Conservation (phyloP, 306 rosid species). For the Hippophae tibetana region DNA sequence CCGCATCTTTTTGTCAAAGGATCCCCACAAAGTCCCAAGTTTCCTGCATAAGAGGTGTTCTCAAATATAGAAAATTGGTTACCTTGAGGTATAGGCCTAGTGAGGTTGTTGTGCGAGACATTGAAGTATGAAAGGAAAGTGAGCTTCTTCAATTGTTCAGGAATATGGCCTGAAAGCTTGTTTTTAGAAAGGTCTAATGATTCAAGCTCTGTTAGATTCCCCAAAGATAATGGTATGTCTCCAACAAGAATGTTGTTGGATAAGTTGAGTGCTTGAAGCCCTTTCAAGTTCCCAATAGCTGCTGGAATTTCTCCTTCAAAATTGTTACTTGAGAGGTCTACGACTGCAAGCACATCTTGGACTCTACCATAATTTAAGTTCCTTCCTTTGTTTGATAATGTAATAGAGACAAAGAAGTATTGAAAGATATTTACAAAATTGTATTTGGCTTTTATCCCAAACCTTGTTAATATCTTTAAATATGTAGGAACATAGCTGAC, state of each 20-base stretch:
- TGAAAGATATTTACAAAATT: too few species aligned
- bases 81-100: background rate
- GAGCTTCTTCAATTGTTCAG: background rate
- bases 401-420: background rate
- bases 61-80: background rate
- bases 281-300: background rate
- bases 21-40: background rate
- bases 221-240: background rate
- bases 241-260: background rate
- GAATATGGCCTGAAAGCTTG: background rate
- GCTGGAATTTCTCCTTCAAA: background rate
- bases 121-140: constrained; percentile 1
- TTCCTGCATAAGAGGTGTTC: constrained; percentile 1
- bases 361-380: background rate
- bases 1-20: background rate
- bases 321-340: background rate
- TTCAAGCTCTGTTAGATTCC: background rate
- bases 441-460: too few species aligned
- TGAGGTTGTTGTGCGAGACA: constrained; percentile 2
- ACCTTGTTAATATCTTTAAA: too few species aligned
- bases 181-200: background rate
- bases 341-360: background rate
- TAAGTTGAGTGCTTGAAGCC: background rate
- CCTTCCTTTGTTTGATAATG: background rate
- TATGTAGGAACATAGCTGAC: background rate